phyloP scores from a whole-genome alignment of 306 rosid species.

The Acmispon strigosus region DNA sequence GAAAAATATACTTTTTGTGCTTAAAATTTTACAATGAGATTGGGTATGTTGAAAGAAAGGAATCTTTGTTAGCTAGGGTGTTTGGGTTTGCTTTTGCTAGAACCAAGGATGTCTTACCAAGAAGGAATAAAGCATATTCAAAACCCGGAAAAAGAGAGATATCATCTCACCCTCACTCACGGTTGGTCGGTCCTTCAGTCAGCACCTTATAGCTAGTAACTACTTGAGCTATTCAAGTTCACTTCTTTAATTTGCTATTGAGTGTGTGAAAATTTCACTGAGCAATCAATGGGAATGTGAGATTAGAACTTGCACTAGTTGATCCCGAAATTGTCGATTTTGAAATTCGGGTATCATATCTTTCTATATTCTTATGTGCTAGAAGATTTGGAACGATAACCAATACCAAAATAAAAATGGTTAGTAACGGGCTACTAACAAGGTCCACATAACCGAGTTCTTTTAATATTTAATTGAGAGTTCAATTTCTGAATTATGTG shows the following conservation, averaged over 20 bases:
- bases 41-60: slow-evolving; percentile 51
- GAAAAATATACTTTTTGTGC: neutral
- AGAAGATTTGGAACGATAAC: slow-evolving; percentile 5
- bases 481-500: too few species aligned
- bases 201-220: neutral
- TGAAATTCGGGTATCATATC: slow-evolving; percentile 17
- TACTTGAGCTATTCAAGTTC: too few species aligned
- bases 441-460: too few species aligned
- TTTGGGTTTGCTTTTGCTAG: slow-evolving; percentile 49
- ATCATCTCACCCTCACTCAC: slow-evolving; percentile 16
- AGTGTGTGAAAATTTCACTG: neutral
- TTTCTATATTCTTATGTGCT: neutral
- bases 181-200: slow-evolving; percentile 22
- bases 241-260: too few species aligned
- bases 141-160: slow-evolving; percentile 12
- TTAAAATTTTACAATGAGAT: slow-evolving; percentile 26
- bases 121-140: slow-evolving; percentile 51
- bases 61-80: slow-evolving; percentile 37
- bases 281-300: slow-evolving; percentile 12
- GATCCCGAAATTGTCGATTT: slow-evolving; percentile 40
- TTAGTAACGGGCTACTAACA: too few species aligned
- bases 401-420: neutral
- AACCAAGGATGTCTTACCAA: slow-evolving; percentile 44
- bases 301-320: neutral
- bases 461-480: too few species aligned